phyloP scores from a whole-genome alignment of 2,329 filamentous ascomycete genomes.

The Sclerotinia glacialis region DNA sequence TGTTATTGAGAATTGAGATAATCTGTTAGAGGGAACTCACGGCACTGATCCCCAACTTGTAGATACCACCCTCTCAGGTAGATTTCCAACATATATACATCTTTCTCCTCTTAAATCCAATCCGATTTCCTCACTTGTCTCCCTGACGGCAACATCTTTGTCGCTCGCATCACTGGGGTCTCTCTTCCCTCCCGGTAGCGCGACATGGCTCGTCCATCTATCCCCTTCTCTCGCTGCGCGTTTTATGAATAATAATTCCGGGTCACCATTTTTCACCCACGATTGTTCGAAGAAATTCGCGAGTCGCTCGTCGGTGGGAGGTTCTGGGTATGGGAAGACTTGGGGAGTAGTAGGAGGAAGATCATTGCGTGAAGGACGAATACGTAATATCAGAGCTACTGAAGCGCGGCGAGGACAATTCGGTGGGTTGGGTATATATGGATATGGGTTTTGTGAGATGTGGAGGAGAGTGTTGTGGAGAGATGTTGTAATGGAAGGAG shows the following conservation, averaged over 20 bases:
- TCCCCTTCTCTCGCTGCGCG: conserved; percentile 62
- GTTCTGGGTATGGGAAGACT: conserved; percentile 25
- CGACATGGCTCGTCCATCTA: conserved; percentile 67
- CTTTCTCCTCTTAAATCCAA: conserved; percentile 52
- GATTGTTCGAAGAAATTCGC: conserved; percentile 59
- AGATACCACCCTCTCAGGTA: conserved; percentile 64
- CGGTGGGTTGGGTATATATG: conserved; percentile 47
- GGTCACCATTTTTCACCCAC: conserved; percentile 64
- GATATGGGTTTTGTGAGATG: conserved; percentile 47
- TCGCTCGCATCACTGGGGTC: conserved; percentile 64
- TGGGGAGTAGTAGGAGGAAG: conserved; percentile 44
- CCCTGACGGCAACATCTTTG: conserved; percentile 59
- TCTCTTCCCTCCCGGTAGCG: conserved; percentile 64
- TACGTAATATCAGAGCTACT: conserved; percentile 61
- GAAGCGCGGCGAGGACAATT: conserved; percentile 51
- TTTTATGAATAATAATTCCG: conserved; percentile 71
- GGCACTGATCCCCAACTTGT: conserved; percentile 64
- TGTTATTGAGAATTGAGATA: not conserved
- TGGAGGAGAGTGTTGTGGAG: conserved; percentile 34
- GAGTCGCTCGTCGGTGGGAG: conserved; percentile 30
- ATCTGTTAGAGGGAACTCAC: conserved; percentile 42
- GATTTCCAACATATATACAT: conserved; percentile 54
- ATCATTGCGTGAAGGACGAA: conserved; percentile 56
- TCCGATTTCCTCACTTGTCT: conserved; percentile 66
- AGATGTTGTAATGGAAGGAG: conserved; percentile 30